Conservation (phyloP, 2,329 filamentous ascomycete species). For the Aquanectria penicillioides region DNA sequence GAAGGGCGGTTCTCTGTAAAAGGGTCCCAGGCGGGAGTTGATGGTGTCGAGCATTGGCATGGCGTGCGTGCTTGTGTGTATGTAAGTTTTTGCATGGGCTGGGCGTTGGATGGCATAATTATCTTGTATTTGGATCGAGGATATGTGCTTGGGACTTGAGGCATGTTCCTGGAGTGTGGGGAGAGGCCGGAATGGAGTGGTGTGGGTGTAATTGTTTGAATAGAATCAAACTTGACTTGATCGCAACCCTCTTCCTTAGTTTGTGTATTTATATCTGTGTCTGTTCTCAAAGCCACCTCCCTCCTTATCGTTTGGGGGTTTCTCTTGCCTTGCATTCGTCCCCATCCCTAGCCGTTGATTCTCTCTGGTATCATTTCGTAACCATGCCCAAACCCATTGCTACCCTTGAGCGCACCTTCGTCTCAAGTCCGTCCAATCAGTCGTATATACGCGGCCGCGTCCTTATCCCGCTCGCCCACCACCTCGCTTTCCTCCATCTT, state of each 20-base stretch:
- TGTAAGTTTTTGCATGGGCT: conserved; percentile 29
- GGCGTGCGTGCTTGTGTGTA: conserved; percentile 10
- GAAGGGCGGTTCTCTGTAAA: conserved; percentile 56
- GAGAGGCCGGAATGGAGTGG: conserved; percentile 36
- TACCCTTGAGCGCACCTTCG: not conserved
- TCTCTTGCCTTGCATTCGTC: not conserved
- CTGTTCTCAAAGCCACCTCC: not conserved
- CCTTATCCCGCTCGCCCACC: too few relatives aligned
- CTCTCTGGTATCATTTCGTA: not conserved
- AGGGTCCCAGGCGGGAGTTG: conserved; percentile 28
- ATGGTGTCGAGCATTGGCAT: conserved; percentile 18
- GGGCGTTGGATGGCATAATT: conserved; percentile 30
- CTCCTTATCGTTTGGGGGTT: not conserved
- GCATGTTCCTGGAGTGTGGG: too few relatives aligned
- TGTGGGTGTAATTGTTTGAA: conserved; percentile 28
- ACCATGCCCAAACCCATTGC: not conserved
- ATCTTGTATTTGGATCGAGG: conserved; percentile 1
- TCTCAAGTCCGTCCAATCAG: too few relatives aligned
- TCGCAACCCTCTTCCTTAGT: not conserved
- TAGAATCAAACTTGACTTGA: conserved; percentile 21
- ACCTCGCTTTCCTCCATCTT: not conserved
- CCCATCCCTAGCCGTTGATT: not conserved
- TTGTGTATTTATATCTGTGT: conserved; percentile 25
- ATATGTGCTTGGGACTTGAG: conserved; percentile 1
- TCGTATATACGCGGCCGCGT: too few relatives aligned